Conservation (phyloP, 129 eudicot genomes). For the Artemisia annua region DNA sequence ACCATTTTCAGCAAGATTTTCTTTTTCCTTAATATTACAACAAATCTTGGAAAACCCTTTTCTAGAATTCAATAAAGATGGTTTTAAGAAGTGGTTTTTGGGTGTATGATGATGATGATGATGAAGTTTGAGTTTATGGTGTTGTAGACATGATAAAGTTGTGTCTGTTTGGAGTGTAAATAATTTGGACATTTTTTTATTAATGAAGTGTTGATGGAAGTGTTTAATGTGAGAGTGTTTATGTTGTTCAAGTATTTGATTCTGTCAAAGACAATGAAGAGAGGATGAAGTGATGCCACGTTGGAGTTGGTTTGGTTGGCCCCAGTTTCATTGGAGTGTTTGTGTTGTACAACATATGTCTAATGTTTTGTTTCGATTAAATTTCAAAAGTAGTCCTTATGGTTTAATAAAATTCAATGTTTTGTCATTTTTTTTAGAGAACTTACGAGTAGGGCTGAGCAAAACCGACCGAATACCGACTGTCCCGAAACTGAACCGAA, state of each 20-base stretch:
- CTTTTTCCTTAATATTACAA: slow-evolving; percentile 62
- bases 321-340: slow-evolving; percentile 33
- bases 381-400: too few relatives aligned
- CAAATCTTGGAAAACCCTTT: slow-evolving; percentile 41
- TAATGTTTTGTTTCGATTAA: too few relatives aligned
- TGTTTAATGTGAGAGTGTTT: background rate
- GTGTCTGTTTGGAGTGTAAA: slow-evolving; percentile 39
- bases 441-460: too few relatives aligned
- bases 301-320: slow-evolving; percentile 39
- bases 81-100: slow-evolving; percentile 25
- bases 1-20: slow-evolving; percentile 41
- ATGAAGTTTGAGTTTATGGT: slow-evolving; percentile 11
- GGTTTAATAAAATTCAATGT: too few relatives aligned
- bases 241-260: slow-evolving; percentile 12
- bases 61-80: slow-evolving; percentile 17
- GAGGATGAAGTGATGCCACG: slow-evolving; percentile 25
- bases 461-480: too few relatives aligned
- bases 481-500: too few relatives aligned
- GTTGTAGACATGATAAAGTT: slow-evolving; percentile 37
- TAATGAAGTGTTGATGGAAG: background rate
- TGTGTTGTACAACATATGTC: background rate
- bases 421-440: too few relatives aligned
- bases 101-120: slow-evolving; percentile 24
- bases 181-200: slow-evolving; percentile 50
- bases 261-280: slow-evolving; percentile 9